Evolutionary conservation across 2,329 filamentous ascomycete genomes (phyloP).

Genomic region (Cercospora beticola): DNA sequence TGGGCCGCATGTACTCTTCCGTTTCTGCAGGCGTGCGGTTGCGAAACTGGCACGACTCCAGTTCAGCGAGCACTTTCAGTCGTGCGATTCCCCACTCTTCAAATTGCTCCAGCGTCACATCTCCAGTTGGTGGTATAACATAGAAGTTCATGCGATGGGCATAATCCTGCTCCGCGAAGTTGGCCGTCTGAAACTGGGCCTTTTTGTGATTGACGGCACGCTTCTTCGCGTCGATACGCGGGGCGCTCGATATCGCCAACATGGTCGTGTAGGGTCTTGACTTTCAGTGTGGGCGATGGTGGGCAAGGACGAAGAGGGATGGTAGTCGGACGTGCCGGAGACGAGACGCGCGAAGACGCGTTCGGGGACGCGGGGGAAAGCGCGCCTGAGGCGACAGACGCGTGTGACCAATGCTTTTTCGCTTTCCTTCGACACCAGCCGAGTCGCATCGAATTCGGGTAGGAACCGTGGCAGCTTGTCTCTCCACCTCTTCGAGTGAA

Average conservation of each 20-base stretch:
- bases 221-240: constrained; percentile 64
- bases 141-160: constrained; percentile 91
- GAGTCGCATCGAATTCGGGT: not conserved
- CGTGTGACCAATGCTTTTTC: not conserved
- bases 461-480: not conserved
- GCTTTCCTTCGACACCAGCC: not conserved
- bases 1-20: constrained; percentile 74
- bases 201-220: constrained; percentile 71
- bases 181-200: constrained; percentile 79
- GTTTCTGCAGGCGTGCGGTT: constrained; percentile 86
- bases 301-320: not conserved
- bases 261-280: constrained; percentile 19
- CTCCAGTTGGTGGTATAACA: constrained; percentile 78
- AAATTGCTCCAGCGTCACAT: constrained; percentile 95
- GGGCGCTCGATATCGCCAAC: constrained; percentile 32
- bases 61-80: constrained; percentile 78
- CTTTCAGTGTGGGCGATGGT: not conserved
- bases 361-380: not conserved
- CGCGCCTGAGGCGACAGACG: not conserved
- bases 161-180: constrained; percentile 77
- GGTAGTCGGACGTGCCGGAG: not conserved
- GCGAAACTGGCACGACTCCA: constrained; percentile 93
- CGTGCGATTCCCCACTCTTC: constrained; percentile 98
- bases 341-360: constrained; percentile 1
- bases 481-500: not conserved